Evolutionary conservation across 2,329 filamentous ascomycete species (phyloP).

Genomic region (Aspergillus arachidicola): DNA sequence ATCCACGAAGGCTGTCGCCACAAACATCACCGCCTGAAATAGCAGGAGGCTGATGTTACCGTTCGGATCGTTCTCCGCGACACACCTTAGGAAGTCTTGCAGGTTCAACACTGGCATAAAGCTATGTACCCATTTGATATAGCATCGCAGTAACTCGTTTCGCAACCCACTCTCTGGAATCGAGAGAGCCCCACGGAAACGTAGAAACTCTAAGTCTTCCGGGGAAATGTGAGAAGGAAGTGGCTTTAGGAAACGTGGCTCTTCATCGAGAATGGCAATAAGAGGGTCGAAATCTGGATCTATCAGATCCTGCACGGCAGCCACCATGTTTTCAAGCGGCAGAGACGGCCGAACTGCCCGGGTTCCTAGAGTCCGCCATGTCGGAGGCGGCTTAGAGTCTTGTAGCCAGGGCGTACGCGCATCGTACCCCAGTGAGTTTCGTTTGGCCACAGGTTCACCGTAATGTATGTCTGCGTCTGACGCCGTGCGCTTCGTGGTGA

Average conservation of each 20-base stretch:
- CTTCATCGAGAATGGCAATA: constrained; percentile 40
- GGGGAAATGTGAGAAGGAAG: constrained; percentile 71
- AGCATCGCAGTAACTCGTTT: constrained; percentile 74
- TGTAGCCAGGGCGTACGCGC: constrained; percentile 36
- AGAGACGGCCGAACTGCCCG: constrained; percentile 33
- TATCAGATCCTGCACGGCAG: constrained; percentile 40
- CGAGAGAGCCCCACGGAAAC: constrained; percentile 76
- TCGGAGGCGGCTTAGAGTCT: constrained; percentile 26
- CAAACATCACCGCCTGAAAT: constrained; percentile 93
- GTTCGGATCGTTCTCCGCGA: constrained; percentile 65
- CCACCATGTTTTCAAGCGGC: constrained; percentile 42
- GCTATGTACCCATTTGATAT: constrained; percentile 83
- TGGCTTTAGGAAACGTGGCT: constrained; percentile 71
- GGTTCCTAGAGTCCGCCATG: constrained; percentile 33
- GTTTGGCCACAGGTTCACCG: constrained; percentile 23
- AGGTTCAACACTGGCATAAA: constrained; percentile 82
- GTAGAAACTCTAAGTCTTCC: constrained; percentile 78
- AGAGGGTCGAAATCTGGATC: constrained; percentile 43
- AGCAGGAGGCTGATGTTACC: constrained; percentile 76
- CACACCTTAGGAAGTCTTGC: constrained; percentile 57
- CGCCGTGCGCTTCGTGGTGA: constrained; percentile 32
- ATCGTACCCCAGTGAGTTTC: constrained; percentile 31
- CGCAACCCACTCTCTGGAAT: constrained; percentile 70
- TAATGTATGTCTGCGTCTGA: constrained; percentile 23
- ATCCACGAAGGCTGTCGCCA: constrained; percentile 81